A percentile compares a stretch with the other conserved stretches of the same genome.
phyloP scores from a whole-genome alignment of 768 basidiomycete genomes.

The Psilocybe cyanescens region DNA sequence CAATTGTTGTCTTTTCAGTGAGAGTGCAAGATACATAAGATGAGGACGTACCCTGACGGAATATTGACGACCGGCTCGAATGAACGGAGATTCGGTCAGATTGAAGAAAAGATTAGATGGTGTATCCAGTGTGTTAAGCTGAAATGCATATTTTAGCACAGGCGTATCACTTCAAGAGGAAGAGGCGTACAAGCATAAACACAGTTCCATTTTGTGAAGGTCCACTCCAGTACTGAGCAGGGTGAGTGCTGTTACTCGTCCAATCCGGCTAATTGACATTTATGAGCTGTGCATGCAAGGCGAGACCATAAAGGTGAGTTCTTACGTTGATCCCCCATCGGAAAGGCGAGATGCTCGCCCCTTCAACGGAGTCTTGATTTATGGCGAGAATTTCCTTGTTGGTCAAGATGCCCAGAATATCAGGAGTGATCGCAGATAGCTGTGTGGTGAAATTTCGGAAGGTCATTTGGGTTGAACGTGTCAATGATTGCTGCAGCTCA shows the following conservation, averaged over 20 bases:
- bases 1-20: background rate
- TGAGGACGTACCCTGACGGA: conserved; percentile 53
- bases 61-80: conserved; percentile 67
- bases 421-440: conserved; percentile 54
- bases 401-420: conserved; percentile 58
- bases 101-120: conserved; percentile 62
- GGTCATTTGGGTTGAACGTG: background rate
- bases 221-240: conserved; percentile 74
- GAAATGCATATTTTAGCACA: background rate
- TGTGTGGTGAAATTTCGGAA: conserved; percentile 21
- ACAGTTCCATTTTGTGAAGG: conserved; percentile 64
- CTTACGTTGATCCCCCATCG: conserved; percentile 71
- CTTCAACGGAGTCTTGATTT: conserved; percentile 68
- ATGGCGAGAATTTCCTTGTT: conserved; percentile 71
- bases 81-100: conserved; percentile 72
- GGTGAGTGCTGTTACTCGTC: conserved; percentile 46
- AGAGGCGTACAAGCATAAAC: conserved; percentile 60
- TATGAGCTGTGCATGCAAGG: background rate
- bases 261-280: conserved; percentile 38
- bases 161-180: background rate
- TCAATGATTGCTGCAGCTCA: conserved; percentile 25
- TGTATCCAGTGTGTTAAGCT: conserved; percentile 64
- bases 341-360: conserved; percentile 67
- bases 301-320: background rate
- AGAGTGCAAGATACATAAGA: background rate